Percentiles rank a stretch among this genome's conserved stretches.
These are phyloP conservation scores for Eragrostis nindensis DNA, from an alignment of 176 grass and related monocot species.

Conservation along the genomic window DNA sequence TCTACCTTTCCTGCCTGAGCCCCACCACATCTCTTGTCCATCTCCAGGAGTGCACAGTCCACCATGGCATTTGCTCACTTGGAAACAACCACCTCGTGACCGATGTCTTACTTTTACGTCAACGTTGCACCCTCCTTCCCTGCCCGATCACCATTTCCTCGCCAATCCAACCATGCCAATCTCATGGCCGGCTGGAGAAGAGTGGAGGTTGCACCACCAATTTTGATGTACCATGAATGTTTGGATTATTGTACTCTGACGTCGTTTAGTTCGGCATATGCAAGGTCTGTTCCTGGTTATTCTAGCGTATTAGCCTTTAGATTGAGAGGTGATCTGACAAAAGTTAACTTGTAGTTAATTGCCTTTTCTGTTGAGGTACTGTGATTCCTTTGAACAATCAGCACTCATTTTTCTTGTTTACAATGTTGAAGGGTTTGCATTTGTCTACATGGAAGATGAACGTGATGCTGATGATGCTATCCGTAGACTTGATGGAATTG, in stretches of 20 bases:
- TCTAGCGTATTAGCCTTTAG: slow-evolving; percentile 62
- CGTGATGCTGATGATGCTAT: slow-evolving; percentile 95
- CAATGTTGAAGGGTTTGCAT: slow-evolving; percentile 82
- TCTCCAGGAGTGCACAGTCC: slow-evolving; percentile 75
- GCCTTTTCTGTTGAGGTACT: slow-evolving; percentile 1
- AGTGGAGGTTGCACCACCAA: slow-evolving; percentile 83
- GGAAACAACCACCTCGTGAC: slow-evolving; percentile 73
- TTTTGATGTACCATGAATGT: slow-evolving; percentile 69
- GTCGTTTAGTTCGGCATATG: slow-evolving; percentile 75
- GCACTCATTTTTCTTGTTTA: slow-evolving; percentile 14
- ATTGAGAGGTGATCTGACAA: slow-evolving; percentile 45
- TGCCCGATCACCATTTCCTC: slow-evolving; percentile 57
- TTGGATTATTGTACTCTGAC: slow-evolving; percentile 80
- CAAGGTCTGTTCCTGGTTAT: slow-evolving; percentile 97
- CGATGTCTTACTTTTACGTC: slow-evolving; percentile 77
- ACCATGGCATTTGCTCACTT: slow-evolving; percentile 77
- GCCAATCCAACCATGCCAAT: slow-evolving; percentile 74
- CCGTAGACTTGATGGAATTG: slow-evolving; percentile 73
- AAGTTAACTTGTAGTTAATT: slow-evolving; percentile 28
- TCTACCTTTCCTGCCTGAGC: slow-evolving; percentile 83
- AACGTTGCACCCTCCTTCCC: slow-evolving; percentile 70
- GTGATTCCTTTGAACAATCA: slow-evolving; percentile 27
- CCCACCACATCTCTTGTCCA: slow-evolving; percentile 76
- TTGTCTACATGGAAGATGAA: slow-evolving; percentile 99
- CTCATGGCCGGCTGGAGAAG: slow-evolving; percentile 80